Evolutionary conservation across 73 alveolate genomes (phyloP), one percentile per base, ranked within the genome.

Genomic region (Breviolum minutum): DNA sequence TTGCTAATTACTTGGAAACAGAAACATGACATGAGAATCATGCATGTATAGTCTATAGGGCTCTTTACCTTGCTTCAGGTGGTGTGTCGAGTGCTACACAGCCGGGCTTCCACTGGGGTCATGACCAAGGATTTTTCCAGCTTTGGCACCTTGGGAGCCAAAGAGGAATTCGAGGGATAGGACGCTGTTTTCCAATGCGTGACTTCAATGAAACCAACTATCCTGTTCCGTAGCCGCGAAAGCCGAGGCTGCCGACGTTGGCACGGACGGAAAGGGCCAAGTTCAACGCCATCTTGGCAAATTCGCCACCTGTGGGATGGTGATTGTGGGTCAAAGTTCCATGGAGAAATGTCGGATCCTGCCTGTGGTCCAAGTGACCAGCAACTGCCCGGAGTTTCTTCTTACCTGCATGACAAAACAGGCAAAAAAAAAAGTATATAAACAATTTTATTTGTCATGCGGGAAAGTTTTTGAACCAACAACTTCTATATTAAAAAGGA

Each of bases 321-420:
- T 17, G 24, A 22, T 22, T 22, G 6, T 22, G 3, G n/a, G 77
- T 22, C 8, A 14, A 22, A 14, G 77, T 14, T 40, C 54, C 24
- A 17, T 68, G 77, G 77, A n/a, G 77, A 68, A 6, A 6, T 1
- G 77, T 17, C 2, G 77, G 77, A 68, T 14, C 17, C 2, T 17
- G 60, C 95, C 95, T 40, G 95, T 88, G 54, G 95, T 69, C 95
- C 95, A 88, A 10, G 95, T 88, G 60, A 68, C 95, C 70, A 88
- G 60, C 71, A 88, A 70, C 27, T 30, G 66, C 71, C 63, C 77
- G 6, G 22, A 54, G 32, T 76, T 10, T 69, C 2, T 30, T 16
- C 26, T 11, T 61, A 62, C 73, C 70, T 81, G 90, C 8, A 48
- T n/a, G 26, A 4, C 9, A n/a, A n/a, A n/a, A n/a, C n/a, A n/a